phyloP scores from a whole-genome alignment of 2,329 filamentous ascomycete species.

The Domatiomyces catenatus region DNA sequence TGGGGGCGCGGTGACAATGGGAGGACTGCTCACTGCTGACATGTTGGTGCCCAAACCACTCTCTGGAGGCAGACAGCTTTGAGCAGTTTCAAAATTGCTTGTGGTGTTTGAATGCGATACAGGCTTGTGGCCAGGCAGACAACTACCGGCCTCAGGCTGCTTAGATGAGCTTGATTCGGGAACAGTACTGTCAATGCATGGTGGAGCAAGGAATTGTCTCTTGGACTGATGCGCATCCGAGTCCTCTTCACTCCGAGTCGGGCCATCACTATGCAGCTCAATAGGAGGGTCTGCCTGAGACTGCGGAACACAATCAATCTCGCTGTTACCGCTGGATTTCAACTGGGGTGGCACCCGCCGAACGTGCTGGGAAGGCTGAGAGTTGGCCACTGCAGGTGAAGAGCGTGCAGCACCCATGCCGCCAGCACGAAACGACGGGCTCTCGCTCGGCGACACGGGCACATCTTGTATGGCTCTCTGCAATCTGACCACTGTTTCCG shows the following conservation, averaged over 20 bases:
- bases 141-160: neutral
- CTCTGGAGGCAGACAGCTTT: constrained; percentile 5
- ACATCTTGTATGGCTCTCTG: constrained; percentile 4
- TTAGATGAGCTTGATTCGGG: neutral
- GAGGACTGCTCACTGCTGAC: constrained; percentile 7
- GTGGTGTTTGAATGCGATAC: neutral
- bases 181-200: neutral
- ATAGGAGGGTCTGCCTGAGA: constrained; percentile 3
- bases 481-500: constrained; percentile 19
- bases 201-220: neutral
- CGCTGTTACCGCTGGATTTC: constrained; percentile 4
- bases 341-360: neutral
- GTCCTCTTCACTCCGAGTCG: neutral
- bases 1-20: constrained; percentile 6
- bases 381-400: constrained; percentile 13
- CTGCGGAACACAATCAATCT: constrained; percentile 13
- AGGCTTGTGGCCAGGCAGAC: neutral
- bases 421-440: neutral
- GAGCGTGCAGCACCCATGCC: constrained; percentile 1
- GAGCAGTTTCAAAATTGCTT: constrained; percentile 12
- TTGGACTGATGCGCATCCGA: neutral
- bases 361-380: constrained; percentile 9
- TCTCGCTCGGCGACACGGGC: neutral
- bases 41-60: neutral
- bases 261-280: neutral